These are phyloP conservation scores for Phytophthora quininea DNA, from an alignment of 352 stramenopile genomes.

Conservation along the genomic window DNA sequence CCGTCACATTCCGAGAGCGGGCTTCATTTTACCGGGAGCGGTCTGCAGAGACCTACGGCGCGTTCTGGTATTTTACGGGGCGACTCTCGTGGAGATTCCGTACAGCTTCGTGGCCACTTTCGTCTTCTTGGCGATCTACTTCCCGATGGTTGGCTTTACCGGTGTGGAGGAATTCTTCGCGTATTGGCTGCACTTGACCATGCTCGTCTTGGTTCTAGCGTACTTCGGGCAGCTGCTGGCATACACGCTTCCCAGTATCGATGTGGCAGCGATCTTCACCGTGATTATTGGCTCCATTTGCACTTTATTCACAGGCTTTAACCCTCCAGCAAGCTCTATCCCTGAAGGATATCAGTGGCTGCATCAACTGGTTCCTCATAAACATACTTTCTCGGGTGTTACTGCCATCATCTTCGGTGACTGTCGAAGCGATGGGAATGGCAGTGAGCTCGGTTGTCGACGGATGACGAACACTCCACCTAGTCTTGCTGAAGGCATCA, in stretches of 20 bases:
- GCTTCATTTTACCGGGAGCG: slow-evolving; percentile 73
- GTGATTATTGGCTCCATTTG: slow-evolving; percentile 43
- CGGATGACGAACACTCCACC: slow-evolving; percentile 23
- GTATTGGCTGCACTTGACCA: slow-evolving; percentile 45
- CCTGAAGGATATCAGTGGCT: slow-evolving; percentile 37
- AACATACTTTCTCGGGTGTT: slow-evolving; percentile 33
- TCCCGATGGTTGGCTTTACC: slow-evolving; percentile 46
- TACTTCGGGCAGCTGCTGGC: slow-evolving; percentile 49
- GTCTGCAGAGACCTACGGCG: slow-evolving; percentile 75
- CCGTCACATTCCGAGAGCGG: slow-evolving; percentile 70
- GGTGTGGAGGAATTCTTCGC: slow-evolving; percentile 30
- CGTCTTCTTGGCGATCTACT: slow-evolving; percentile 49
- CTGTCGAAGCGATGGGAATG: slow-evolving; percentile 11
- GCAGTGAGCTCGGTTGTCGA: slow-evolving; percentile 22
- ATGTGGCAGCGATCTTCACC: slow-evolving; percentile 31
- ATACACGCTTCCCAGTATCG: slow-evolving; percentile 23
- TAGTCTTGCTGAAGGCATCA: slow-evolving; percentile 22
- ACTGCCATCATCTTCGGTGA: slow-evolving; percentile 32
- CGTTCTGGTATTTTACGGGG: slow-evolving; percentile 59
- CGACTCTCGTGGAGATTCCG: slow-evolving; percentile 74
- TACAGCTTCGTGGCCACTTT: slow-evolving; percentile 63
- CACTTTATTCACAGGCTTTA: slow-evolving; percentile 49
- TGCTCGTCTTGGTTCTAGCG: slow-evolving; percentile 42
- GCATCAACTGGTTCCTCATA: slow-evolving; percentile 33
- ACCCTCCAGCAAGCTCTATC: slow-evolving; percentile 31